phyloP scores from a whole-genome alignment of 805 yeast genomes.

The Grigorovia yakushimaensis region DNA sequence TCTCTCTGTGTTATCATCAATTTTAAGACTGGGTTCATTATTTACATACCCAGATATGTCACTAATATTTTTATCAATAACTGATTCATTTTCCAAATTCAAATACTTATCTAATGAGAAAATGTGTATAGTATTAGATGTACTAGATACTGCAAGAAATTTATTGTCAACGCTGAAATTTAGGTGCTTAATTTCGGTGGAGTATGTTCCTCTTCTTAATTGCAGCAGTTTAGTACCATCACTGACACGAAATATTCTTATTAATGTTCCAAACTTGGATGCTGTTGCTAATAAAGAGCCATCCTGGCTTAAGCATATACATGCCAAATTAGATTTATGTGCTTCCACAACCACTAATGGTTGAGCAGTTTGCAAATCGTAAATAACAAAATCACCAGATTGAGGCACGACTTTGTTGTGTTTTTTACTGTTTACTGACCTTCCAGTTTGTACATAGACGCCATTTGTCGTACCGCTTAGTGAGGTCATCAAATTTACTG shows the following conservation, averaged over 20 bases:
- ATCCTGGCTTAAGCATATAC: slow-evolving; percentile 50
- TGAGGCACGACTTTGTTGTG: slow-evolving; percentile 19
- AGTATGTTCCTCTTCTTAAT: slow-evolving; percentile 69
- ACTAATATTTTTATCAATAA: not conserved
- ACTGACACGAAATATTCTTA: slow-evolving; percentile 52
- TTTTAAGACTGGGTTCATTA: not conserved
- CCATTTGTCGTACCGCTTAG: too few species aligned
- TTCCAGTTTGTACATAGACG: too few species aligned
- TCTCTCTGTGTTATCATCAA: slow-evolving; percentile 14
- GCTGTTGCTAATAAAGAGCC: slow-evolving; percentile 65
- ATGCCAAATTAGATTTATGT: slow-evolving; percentile 57
- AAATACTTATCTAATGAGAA: not conserved
- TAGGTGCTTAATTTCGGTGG: slow-evolving; percentile 66
- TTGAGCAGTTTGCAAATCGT: slow-evolving; percentile 49
- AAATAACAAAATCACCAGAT: slow-evolving; percentile 55
- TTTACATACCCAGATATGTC: not conserved
- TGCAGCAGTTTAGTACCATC: slow-evolving; percentile 55
- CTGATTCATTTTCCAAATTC: too few species aligned
- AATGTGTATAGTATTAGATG: slow-evolving; percentile 1
- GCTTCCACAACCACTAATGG: slow-evolving; percentile 65
- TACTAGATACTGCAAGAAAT: slow-evolving; percentile 57
- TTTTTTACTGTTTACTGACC: not conserved
- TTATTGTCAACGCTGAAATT: slow-evolving; percentile 61
- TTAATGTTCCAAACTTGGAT: slow-evolving; percentile 67
- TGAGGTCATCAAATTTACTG: too few species aligned